A percentile compares a stretch with the other conserved stretches of the same genome.
These are phyloP conservation scores for Botrytis sinoallii DNA, from an alignment of 2,329 filamentous ascomycete species.

Conservation along the genomic window DNA sequence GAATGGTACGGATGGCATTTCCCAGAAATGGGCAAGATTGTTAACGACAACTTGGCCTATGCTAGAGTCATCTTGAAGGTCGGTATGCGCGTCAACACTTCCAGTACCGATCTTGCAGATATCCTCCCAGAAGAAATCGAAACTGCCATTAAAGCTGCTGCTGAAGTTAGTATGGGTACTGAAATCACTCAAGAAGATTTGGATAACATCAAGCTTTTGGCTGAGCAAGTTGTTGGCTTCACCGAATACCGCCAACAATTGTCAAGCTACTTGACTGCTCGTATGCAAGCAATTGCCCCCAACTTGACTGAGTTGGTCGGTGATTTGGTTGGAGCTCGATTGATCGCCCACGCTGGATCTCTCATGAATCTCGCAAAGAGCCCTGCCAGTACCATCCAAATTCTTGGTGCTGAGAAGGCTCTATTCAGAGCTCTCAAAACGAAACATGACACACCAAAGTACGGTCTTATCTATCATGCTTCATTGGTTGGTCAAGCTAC, in stretches of 20 bases:
- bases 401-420: slow-evolving; percentile 97
- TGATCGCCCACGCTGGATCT: slow-evolving; percentile 93
- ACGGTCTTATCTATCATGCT: slow-evolving; percentile 90
- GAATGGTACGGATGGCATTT: slow-evolving; percentile 99
- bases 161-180: slow-evolving; percentile 97
- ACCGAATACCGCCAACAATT: slow-evolving; percentile 87
- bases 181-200: slow-evolving; percentile 93
- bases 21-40: slow-evolving; percentile 93
- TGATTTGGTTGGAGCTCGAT: slow-evolving; percentile 86
- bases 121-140: slow-evolving; percentile 96
- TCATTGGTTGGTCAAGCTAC: slow-evolving; percentile 95
- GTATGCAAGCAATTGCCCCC: slow-evolving; percentile 95
- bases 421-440: slow-evolving; percentile 98
- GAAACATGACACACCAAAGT: slow-evolving; percentile 98
- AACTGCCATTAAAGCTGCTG: slow-evolving; percentile 83
- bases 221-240: slow-evolving; percentile 89
- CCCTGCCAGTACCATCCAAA: slow-evolving; percentile 93
- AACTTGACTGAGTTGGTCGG: slow-evolving; percentile 93
- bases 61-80: slow-evolving; percentile 82
- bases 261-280: slow-evolving; percentile 81
- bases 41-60: slow-evolving; percentile 96
- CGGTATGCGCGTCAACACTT: slow-evolving; percentile 81
- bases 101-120: slow-evolving; percentile 75
- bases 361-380: slow-evolving; percentile 94
- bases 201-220: slow-evolving; percentile 85